Conservation (phyloP, 1,284 basidiomycete species). For the Cerioporus squamosus region DNA sequence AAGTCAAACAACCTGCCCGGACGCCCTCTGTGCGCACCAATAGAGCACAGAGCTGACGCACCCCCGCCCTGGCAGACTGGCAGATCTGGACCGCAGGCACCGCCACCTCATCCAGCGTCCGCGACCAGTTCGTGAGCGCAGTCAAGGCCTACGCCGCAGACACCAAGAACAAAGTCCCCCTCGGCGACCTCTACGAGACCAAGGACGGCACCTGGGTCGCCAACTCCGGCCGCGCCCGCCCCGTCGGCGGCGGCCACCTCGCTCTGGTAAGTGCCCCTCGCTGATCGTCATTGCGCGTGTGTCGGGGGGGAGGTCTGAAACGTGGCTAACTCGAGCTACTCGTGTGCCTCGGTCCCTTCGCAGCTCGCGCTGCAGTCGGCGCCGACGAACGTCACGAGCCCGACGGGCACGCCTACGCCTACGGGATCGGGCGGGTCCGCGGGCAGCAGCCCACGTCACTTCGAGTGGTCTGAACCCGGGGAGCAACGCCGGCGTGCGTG, state of each 20-base stretch:
- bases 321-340: too few species aligned
- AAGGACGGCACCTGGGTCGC: conserved; percentile 38
- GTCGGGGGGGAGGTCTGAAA: too few species aligned
- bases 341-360: too few species aligned
- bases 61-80: conserved; percentile 49
- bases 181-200: conserved; percentile 69
- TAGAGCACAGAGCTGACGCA: background rate
- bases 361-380: background rate
- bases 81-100: conserved; percentile 62
- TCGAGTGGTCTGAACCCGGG: too few species aligned
- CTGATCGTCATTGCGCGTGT: too few species aligned
- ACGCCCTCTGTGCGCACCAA: too few species aligned
- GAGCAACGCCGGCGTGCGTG: too few species aligned
- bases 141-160: conserved; percentile 60
- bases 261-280: conserved; percentile 37
- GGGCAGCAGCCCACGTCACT: background rate
- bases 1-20: background rate
- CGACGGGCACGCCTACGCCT: too few species aligned
- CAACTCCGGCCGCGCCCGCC: conserved; percentile 51
- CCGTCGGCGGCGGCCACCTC: conserved; percentile 65
- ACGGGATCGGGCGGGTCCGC: background rate
- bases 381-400: background rate
- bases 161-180: conserved; percentile 52
- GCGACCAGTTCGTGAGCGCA: conserved; percentile 56
- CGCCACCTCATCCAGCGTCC: conserved; percentile 48